Evolutionary conservation across 257 asterid species (phyloP).

Genomic region (Lithospermum erythrorhizon): DNA sequence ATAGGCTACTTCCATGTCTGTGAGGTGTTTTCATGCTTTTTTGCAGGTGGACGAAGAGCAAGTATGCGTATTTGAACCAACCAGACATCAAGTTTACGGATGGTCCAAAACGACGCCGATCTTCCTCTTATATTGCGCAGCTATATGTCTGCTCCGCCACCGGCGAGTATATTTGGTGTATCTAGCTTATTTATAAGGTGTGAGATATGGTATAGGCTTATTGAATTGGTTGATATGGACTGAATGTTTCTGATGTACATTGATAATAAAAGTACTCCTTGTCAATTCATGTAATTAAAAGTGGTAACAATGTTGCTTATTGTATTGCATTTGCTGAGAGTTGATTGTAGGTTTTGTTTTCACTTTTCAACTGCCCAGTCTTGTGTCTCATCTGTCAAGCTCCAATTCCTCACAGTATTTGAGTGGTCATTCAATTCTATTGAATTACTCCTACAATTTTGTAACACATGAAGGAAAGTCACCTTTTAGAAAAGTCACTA

Average conservation of each 20-base stretch:
- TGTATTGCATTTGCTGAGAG: too few species aligned
- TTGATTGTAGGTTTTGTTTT: too few species aligned
- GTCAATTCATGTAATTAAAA: not conserved
- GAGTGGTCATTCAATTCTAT: too few species aligned
- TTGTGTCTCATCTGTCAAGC: too few species aligned
- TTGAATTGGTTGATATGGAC: not conserved
- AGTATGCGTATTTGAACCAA: conserved; percentile 48
- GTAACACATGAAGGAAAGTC: too few species aligned
- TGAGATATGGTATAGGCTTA: not conserved
- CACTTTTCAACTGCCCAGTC: too few species aligned
- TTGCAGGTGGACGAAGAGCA: conserved; percentile 72
- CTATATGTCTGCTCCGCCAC: conserved; percentile 17
- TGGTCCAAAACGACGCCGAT: conserved; percentile 7
- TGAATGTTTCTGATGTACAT: not conserved
- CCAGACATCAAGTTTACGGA: conserved; percentile 25
- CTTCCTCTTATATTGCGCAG: conserved; percentile 22
- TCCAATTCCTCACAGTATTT: too few species aligned
- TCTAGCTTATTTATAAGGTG: not conserved
- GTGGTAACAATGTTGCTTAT: not conserved
- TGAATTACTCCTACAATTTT: too few species aligned
- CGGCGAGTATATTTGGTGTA: conserved; percentile 14
- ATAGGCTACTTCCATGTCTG: not conserved
- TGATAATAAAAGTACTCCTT: too few species aligned
- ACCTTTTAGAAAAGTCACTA: too few species aligned
- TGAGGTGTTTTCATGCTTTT: not conserved